Percentiles rank a stretch among this genome's conserved stretches.
These are phyloP conservation scores for Cadophora luteo-olivacea DNA, from an alignment of 2,329 filamentous ascomycete genomes.

Conservation along the genomic window DNA sequence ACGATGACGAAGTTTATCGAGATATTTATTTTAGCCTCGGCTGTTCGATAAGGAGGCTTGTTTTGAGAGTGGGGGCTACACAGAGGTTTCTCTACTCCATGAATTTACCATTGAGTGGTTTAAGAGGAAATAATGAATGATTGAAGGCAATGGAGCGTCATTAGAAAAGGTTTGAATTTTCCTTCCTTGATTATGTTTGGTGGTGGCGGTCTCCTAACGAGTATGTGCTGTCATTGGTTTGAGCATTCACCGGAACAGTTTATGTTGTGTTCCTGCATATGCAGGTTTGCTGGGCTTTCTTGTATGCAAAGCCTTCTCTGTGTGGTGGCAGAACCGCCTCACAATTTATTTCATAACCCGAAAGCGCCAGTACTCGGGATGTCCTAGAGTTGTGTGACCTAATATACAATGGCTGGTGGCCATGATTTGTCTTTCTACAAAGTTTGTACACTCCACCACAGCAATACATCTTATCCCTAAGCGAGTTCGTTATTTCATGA, in stretches of 20 bases:
- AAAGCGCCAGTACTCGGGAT: neutral
- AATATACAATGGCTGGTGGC: slow-evolving; percentile 1
- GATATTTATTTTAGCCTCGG: slow-evolving; percentile 12
- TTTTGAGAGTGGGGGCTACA: neutral
- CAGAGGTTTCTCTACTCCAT: neutral
- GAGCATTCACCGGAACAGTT: neutral
- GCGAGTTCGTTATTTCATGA: neutral
- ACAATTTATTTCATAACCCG: neutral
- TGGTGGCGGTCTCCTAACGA: slow-evolving; percentile 2
- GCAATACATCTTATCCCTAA: neutral
- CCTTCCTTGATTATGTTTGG: neutral
- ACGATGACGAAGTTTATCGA: slow-evolving; percentile 16
- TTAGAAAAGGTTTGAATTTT: neutral
- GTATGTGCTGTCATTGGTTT: slow-evolving; percentile 3
- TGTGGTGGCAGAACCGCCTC: neutral
- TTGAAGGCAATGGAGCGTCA: neutral
- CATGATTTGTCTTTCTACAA: slow-evolving; percentile 6
- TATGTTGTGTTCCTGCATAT: slow-evolving; percentile 41
- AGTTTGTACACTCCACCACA: neutral
- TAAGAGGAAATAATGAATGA: neutral
- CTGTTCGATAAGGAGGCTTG: slow-evolving; percentile 19
- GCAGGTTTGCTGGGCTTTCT: neutral
- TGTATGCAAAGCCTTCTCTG: neutral
- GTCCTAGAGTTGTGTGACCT: slow-evolving; percentile 10
- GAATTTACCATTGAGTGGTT: neutral